A percentile compares a stretch with the other conserved stretches of the same genome.
Evolutionary conservation across 208 protist species (phyloP).

Genomic region (Trypanosoma mega): DNA sequence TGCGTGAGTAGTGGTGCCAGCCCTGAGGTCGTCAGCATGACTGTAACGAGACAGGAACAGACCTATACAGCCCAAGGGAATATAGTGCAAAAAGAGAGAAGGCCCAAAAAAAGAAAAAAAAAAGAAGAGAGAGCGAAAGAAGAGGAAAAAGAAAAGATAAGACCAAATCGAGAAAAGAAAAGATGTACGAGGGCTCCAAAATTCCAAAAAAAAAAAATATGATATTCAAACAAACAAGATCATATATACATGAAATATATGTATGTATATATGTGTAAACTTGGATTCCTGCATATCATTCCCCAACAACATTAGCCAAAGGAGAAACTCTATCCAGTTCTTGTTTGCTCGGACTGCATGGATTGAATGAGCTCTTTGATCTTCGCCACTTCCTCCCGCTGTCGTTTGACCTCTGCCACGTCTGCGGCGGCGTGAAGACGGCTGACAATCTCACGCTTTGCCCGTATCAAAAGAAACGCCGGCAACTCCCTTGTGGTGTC

Average conservation of each 20-base stretch:
- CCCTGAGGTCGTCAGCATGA: slow-evolving; percentile 1
- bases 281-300: too few species aligned
- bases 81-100: slow-evolving; percentile 8
- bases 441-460: slow-evolving; percentile 71
- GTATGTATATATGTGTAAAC: too few species aligned
- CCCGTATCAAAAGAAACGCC: slow-evolving; percentile 66
- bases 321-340: background rate
- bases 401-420: slow-evolving; percentile 56
- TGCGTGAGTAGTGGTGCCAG: background rate
- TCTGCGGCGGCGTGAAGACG: slow-evolving; percentile 69
- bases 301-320: too few species aligned
- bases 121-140: background rate
- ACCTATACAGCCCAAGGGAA: background rate
- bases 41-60: background rate
- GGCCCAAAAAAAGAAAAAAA: too few species aligned
- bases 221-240: too few species aligned
- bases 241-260: too few species aligned
- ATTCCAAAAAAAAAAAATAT: background rate
- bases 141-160: background rate
- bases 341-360: background rate
- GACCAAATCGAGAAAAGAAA: slow-evolving; percentile 4
- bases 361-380: slow-evolving; percentile 28
- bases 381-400: slow-evolving; percentile 57
- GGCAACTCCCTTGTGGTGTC: slow-evolving; percentile 72
- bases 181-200: slow-evolving; percentile 2